These are phyloP conservation scores for Phanerodontia chrysosporium DNA, from an alignment of 768 basidiomycete species.

Conservation along the genomic window DNA sequence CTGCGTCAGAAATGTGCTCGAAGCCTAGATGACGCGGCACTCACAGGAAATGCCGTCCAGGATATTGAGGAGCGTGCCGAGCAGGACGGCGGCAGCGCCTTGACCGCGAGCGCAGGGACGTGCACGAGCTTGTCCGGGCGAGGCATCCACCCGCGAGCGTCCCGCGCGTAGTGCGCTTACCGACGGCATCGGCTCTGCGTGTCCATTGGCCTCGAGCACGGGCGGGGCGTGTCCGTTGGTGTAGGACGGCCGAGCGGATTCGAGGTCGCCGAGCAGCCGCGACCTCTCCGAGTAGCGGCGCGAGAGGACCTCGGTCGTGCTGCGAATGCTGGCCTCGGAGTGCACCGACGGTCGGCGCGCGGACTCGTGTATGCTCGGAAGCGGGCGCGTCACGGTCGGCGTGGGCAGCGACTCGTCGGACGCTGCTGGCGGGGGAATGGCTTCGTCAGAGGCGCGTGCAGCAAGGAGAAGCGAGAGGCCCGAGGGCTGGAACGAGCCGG, in stretches of 20 bases:
- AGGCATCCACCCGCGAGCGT: slow-evolving; percentile 7
- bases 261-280: slow-evolving; percentile 22
- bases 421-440: background rate
- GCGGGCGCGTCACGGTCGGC: slow-evolving; percentile 15
- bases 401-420: slow-evolving; percentile 10
- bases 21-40: slow-evolving; percentile 23
- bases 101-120: slow-evolving; percentile 27
- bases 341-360: background rate
- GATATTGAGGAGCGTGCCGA: slow-evolving; percentile 84
- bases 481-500: slow-evolving; percentile 18
- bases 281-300: slow-evolving; percentile 12
- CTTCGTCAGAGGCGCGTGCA: slow-evolving; percentile 17
- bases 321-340: background rate
- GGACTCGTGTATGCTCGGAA: background rate
- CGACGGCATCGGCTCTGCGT: slow-evolving; percentile 9
- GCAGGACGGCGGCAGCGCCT: slow-evolving; percentile 77
- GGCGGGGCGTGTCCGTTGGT: slow-evolving; percentile 7
- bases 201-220: slow-evolving; percentile 1
- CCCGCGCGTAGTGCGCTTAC: slow-evolving; percentile 14
- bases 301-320: background rate
- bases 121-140: background rate
- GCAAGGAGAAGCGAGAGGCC: slow-evolving; percentile 23
- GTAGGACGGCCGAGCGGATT: slow-evolving; percentile 18
- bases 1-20: background rate
- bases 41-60: slow-evolving; percentile 90